Percentiles rank a stretch among this genome's conserved stretches.
Evolutionary conservation across 2,329 filamentous ascomycete genomes (phyloP).

Genomic region (Furcasterigmium furcatum): DNA sequence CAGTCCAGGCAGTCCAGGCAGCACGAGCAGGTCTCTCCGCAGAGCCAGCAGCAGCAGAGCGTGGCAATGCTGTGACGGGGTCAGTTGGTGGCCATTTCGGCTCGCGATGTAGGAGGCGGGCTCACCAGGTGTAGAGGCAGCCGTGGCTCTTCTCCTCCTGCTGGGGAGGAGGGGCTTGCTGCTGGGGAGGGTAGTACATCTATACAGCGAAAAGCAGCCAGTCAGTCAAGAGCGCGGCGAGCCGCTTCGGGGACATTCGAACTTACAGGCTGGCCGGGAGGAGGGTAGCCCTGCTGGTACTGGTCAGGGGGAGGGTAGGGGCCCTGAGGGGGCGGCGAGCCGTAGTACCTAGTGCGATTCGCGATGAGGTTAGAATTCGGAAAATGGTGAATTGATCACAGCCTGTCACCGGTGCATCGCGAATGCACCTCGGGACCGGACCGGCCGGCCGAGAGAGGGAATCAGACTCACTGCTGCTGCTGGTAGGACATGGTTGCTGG

Average conservation of each 20-base stretch:
- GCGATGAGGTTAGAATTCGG: not conserved
- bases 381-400: too few species aligned
- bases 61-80: constrained; percentile 27
- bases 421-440: too few species aligned
- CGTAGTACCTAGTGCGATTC: constrained; percentile 11
- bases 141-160: constrained; percentile 35
- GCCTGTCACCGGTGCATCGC: too few species aligned
- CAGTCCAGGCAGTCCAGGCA: constrained; percentile 37
- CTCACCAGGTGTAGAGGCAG: constrained; percentile 35
- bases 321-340: constrained; percentile 15
- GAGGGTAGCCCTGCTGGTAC: constrained; percentile 7
- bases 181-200: constrained; percentile 23
- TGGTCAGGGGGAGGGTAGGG: constrained; percentile 16
- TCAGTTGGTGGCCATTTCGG: not conserved
- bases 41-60: constrained; percentile 41
- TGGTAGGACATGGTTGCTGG: constrained; percentile 2
- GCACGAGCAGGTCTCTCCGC: constrained; percentile 39
- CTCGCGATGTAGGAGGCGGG: not conserved
- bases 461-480: constrained; percentile 3
- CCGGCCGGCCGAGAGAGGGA: not conserved
- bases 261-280: constrained; percentile 14
- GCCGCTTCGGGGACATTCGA: too few species aligned
- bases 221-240: not conserved
- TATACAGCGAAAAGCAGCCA: constrained; percentile 1
- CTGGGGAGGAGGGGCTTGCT: constrained; percentile 22